Evolutionary conservation across 2,329 filamentous ascomycete genomes (phyloP).

Genomic region (Paecilomyces formosus): DNA sequence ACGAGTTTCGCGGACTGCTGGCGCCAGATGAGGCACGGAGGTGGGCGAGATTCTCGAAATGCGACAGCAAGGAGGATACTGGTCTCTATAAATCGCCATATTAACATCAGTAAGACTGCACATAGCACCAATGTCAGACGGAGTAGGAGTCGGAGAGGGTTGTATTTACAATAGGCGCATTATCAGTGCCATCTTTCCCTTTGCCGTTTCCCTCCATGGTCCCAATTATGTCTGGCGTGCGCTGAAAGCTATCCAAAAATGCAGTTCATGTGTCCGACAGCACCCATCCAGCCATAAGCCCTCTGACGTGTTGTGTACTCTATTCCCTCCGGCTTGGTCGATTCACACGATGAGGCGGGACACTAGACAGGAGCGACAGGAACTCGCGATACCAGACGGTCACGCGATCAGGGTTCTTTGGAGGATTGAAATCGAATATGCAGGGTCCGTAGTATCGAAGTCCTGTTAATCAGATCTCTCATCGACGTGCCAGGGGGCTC

Average conservation of each 20-base stretch:
- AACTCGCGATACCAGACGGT: background rate
- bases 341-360: background rate
- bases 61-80: conserved; percentile 42
- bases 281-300: background rate
- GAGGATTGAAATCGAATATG: background rate
- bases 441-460: background rate
- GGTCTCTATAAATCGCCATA: conserved; percentile 27
- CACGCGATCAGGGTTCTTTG: background rate
- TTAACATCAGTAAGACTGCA: conserved; percentile 6
- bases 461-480: background rate
- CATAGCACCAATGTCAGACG: conserved; percentile 5
- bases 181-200: conserved; percentile 26
- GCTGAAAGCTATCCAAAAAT: conserved; percentile 11
- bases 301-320: background rate
- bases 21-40: conserved; percentile 19
- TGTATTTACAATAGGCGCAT: conserved; percentile 27
- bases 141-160: conserved; percentile 7
- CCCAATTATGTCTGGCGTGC: conserved; percentile 17
- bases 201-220: conserved; percentile 29
- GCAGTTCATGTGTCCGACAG: conserved; percentile 20
- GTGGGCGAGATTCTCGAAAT: conserved; percentile 41
- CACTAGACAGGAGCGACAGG: background rate
- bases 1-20: conserved; percentile 20
- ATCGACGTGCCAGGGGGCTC: background rate
- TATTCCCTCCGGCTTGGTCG: background rate